These are phyloP conservation scores for Trichomonas tenax DNA, from an alignment of 208 protist species.

Conservation along the genomic window DNA sequence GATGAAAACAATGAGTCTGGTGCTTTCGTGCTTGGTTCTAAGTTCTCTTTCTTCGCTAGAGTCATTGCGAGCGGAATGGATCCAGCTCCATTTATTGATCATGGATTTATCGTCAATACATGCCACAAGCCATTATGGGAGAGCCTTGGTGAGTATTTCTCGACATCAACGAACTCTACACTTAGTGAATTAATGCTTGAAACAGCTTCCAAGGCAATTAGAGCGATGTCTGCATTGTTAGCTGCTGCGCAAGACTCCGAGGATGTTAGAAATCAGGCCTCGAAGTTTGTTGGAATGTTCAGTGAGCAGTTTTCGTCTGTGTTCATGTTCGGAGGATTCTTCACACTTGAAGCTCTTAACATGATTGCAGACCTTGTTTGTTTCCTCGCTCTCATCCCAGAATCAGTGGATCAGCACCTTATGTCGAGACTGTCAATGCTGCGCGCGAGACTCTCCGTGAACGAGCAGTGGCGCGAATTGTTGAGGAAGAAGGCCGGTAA, in stretches of 20 bases:
- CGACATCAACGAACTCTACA: neutral
- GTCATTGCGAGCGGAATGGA: neutral
- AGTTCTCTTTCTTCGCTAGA: neutral
- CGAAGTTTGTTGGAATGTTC: neutral
- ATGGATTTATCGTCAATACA: neutral
- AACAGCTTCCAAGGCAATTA: neutral
- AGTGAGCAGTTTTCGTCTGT: neutral
- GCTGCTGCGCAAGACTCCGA: neutral
- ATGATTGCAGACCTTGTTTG: neutral
- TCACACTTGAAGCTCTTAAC: neutral
- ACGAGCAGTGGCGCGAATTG: neutral
- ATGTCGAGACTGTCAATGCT: neutral
- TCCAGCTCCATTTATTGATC: neutral
- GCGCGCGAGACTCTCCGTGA: neutral
- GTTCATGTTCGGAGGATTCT: neutral
- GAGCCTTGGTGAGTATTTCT: neutral
- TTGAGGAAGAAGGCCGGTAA: neutral
- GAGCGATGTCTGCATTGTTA: neutral
- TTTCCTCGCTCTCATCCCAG: neutral
- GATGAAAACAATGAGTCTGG: neutral
- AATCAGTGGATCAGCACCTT: neutral
- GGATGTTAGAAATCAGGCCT: neutral
- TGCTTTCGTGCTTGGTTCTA: neutral
- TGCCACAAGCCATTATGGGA: neutral
- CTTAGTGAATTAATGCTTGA: neutral